Evolutionary conservation across 2,329 filamentous ascomycete genomes (phyloP).

Genomic region (Ceratocystis albifundus): DNA sequence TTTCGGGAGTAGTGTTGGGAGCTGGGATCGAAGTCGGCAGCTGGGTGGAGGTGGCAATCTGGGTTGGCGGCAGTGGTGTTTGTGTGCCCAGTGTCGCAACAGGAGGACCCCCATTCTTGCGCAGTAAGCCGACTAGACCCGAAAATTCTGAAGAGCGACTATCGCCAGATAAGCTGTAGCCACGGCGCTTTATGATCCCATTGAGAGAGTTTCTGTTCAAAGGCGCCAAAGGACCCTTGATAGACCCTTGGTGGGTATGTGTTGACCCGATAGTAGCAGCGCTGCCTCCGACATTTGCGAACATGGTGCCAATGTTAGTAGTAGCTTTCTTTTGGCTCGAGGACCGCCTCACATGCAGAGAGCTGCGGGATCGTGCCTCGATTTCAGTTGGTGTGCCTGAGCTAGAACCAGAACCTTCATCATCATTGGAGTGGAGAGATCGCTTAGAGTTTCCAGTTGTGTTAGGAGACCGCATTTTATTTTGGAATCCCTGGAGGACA

Average conservation of each 20-base stretch:
- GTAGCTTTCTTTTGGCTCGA: conserved; percentile 40
- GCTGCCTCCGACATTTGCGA: conserved; percentile 44
- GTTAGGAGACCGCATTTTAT: conserved; percentile 41
- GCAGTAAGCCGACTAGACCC: conserved; percentile 42
- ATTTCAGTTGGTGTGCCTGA: conserved; percentile 15
- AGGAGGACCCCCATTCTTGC: conserved; percentile 43
- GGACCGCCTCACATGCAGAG: conserved; percentile 40
- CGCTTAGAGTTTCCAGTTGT: conserved; percentile 26
- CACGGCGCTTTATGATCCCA: conserved; percentile 37
- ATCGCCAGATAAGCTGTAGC: conserved; percentile 44
- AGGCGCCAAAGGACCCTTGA: conserved; percentile 41
- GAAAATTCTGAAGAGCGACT: conserved; percentile 33
- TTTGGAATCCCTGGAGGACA: conserved; percentile 36
- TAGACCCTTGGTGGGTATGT: conserved; percentile 43
- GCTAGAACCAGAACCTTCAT: conserved; percentile 12
- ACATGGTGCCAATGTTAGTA: conserved; percentile 48
- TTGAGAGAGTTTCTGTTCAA: conserved; percentile 41
- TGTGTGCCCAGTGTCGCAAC: conserved; percentile 35
- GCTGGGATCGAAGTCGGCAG: neutral
- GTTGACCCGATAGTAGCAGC: conserved; percentile 46
- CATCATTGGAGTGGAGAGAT: neutral
- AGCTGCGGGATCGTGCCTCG: conserved; percentile 31
- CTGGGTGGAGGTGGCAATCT: neutral
- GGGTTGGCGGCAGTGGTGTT: neutral
- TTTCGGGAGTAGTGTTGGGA: neutral